Base-by-base conservation (phyloP, 2,329 filamentous ascomycete genomes). In the Aureobasidium zeae region DNA sequence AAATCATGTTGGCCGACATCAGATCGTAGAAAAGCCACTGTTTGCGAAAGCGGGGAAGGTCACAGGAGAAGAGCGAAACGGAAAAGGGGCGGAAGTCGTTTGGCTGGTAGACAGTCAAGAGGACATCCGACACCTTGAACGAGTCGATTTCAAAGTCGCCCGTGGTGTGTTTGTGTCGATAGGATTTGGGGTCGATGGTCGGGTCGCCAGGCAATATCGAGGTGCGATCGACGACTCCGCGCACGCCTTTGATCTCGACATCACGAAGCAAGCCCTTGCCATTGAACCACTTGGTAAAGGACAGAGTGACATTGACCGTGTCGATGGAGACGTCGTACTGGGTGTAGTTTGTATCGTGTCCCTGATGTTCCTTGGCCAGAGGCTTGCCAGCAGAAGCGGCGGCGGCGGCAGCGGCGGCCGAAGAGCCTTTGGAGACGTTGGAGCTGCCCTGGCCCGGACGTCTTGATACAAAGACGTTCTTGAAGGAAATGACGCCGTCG, bases 21-120 rank as follows among this genome's bases (percentile, higher is more conserved):
- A 98, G 93, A 62, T 98, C 91, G 67, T 98, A 98, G 62, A 96
- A 95, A 0, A 98, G 72, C 84, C 87, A 98, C 57, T 94, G 89
- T 58, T 95, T 96, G 41, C 91, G 78, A 34, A 98, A 68, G 55
- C 91, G 83, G 1, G 91, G 89, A 28, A 98, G 74, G 57, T 96
- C 89, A 62, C 89, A 95, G 5, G 86, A 91, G 67, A 86, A 98
- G 49, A 98, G 93, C 67, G 88, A 95, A 52, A 94, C 80, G 0
- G 87, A 82, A 61, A 94, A 98, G 0, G 91, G 91, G n/a, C 91
- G 77, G 68, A 98, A 96, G 37, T 79, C 80, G 44, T 79, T 74
- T 0, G 91, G 89, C 58, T 98, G 89, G 59, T 95, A 86, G 35
- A 98, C 73, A 0, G 89, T 95, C 21, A 98, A 76, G 3, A 96